Conservation (phyloP, 1,284 basidiomycete species). For the Clitocybe nebularis region DNA sequence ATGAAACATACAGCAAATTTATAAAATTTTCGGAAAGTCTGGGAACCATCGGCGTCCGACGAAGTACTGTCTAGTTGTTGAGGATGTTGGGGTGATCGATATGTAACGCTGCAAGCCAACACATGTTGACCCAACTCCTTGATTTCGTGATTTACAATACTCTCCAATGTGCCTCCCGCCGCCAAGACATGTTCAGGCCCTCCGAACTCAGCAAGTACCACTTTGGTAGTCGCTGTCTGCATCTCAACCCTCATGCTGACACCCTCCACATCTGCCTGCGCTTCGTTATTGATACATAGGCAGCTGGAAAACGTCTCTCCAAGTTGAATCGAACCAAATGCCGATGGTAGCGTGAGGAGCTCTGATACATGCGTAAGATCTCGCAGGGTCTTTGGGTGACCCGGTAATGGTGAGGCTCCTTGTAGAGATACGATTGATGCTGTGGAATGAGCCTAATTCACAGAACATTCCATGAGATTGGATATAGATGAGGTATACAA, state of each 20-base stretch:
- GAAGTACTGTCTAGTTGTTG: slow-evolving; percentile 41
- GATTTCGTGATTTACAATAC: slow-evolving; percentile 71
- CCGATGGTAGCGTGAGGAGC: slow-evolving; percentile 68
- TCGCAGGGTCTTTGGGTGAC: slow-evolving; percentile 75
- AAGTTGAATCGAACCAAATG: slow-evolving; percentile 77
- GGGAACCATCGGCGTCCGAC: slow-evolving; percentile 53
- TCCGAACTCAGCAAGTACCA: slow-evolving; percentile 59
- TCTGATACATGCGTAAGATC: slow-evolving; percentile 72
- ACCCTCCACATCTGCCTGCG: slow-evolving; percentile 53
- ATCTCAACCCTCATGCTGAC: slow-evolving; percentile 67
- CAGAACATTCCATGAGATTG: slow-evolving; percentile 4
- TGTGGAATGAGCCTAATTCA: slow-evolving; percentile 58
- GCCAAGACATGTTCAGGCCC: slow-evolving; percentile 42
- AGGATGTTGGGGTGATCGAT: slow-evolving; percentile 56
- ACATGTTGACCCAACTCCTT: slow-evolving; percentile 84
- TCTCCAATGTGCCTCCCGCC: slow-evolving; percentile 59
- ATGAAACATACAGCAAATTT: slow-evolving; percentile 72
- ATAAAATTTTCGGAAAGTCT: slow-evolving; percentile 84
- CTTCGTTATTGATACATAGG: slow-evolving; percentile 76
- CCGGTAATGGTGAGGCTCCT: slow-evolving; percentile 59
- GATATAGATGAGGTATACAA: not conserved
- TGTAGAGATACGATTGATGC: slow-evolving; percentile 75
- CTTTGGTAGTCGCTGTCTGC: slow-evolving; percentile 69
- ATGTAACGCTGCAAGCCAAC: slow-evolving; percentile 70
- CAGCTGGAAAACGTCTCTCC: slow-evolving; percentile 80